Evolutionary conservation across 306 rosid genomes (phyloP), one percentile per base, ranked within the genome.

Genomic region (Lathyrus aphaca): DNA sequence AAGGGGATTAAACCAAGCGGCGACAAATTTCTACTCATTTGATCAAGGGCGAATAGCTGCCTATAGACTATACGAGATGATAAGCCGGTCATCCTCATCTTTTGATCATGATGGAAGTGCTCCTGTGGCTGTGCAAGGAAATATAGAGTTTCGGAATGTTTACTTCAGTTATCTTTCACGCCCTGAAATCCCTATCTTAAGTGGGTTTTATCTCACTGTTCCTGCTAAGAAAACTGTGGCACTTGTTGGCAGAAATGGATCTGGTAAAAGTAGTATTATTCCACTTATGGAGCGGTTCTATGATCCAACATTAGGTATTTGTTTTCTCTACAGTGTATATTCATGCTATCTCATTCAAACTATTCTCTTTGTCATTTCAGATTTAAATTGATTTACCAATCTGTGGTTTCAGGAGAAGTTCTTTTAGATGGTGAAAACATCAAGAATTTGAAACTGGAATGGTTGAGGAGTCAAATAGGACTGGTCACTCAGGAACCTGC

Each of bases 1-100:
- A 74, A 94, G 99, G 79, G 99, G 99, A 73, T 78, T 95, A 80
- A 95, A 95, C 78, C 99, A 95, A 84, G 99, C 99, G 1, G 99
- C 99, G 6, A 95, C 99, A 63, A 95, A 95, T 86, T 95, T 95
- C 81, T 95, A 95, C 82, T 91, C 99, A 66, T 95, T 95, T 86
- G 99, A 95, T 72, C 99, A 95, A 84, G 99, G 99, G 78, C 81
- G 99, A 64, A 91, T 95, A 80, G 99, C 99, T 79, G 99, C 99
- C 67, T 95, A 84, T 83, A 89, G 99, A 83, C 89, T 95, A 64
- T 95, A 74, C 86, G 99, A 95, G 92, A 95, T 95, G 99, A 95
- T 95, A 82, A 91, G 94, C 84, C 89, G 99, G 51, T 95, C 99
- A 56, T 86, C 96, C 73, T 91, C 99, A 42, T 80, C 88, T 32